phyloP scores from a whole-genome alignment of 1,284 basidiomycete genomes.

The Ganoderma lucidum region DNA sequence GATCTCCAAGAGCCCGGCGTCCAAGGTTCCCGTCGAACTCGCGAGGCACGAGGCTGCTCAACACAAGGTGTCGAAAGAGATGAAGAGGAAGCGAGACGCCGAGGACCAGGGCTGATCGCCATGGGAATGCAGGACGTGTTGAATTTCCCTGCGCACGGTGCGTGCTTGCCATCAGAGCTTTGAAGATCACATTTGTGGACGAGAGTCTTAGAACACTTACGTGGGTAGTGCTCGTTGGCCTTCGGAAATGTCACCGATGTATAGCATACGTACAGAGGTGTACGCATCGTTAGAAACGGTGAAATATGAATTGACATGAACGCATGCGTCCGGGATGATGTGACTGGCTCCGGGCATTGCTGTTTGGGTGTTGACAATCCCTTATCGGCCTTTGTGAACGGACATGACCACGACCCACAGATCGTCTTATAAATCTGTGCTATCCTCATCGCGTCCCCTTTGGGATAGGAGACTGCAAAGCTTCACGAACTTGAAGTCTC shows the following conservation, averaged over 20 bases:
- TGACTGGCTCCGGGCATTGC: not conserved
- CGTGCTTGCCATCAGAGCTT: constrained; percentile 19
- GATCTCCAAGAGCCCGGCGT: constrained; percentile 91
- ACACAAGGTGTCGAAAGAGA: constrained; percentile 87
- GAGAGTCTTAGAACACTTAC: constrained; percentile 14
- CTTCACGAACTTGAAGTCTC: not conserved
- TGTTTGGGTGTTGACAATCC: not conserved
- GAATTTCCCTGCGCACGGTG: constrained; percentile 14
- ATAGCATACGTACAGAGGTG: not conserved
- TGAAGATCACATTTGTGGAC: constrained; percentile 6
- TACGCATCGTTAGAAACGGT: not conserved
- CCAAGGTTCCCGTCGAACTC: constrained; percentile 88
- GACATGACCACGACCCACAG: not conserved
- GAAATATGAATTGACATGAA: not conserved
- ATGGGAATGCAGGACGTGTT: constrained; percentile 1
- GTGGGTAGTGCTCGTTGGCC: constrained; percentile 8
- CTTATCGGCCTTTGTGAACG: not conserved
- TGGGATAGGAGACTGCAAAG: not conserved
- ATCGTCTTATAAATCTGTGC: not conserved
- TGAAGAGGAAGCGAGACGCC: constrained; percentile 88
- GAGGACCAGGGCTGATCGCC: constrained; percentile 67
- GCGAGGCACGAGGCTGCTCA: constrained; percentile 92
- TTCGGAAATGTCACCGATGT: not conserved
- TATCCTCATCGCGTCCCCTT: not conserved
- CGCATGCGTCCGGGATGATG: not conserved